Percentiles rank a stretch among this genome's conserved stretches.
These are phyloP conservation scores for Gynandropsis gynandra DNA, from an alignment of 345 rosid species.

Conservation along the genomic window DNA sequence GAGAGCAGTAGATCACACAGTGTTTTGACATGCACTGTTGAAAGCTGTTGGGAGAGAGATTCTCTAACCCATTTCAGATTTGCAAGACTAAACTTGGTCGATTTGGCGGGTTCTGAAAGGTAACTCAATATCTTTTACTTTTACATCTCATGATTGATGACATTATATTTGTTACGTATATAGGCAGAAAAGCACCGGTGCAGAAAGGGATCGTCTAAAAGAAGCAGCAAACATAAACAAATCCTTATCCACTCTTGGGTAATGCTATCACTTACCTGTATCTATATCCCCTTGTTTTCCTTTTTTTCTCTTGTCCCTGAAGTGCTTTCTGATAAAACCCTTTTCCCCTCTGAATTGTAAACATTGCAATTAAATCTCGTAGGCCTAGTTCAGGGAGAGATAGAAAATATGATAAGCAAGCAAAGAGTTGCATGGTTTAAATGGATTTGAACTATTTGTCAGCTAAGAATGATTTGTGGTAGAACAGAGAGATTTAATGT, in stretches of 20 bases:
- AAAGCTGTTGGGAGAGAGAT: constrained; percentile 86
- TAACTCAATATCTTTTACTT: constrained; percentile 22
- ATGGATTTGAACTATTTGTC: constrained; percentile 16
- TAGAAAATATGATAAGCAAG: constrained; percentile 8
- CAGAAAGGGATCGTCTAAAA: constrained; percentile 94
- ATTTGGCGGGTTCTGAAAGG: constrained; percentile 99
- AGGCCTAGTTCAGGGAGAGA: constrained; percentile 1
- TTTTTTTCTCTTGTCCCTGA: constrained; percentile 9
- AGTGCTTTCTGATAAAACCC: constrained; percentile 4
- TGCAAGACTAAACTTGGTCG: constrained; percentile 92
- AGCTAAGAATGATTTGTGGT: constrained; percentile 13
- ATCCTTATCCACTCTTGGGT: constrained; percentile 95
- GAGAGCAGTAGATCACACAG: constrained; percentile 98
- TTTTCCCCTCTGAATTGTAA: neutral
- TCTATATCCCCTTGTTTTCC: constrained; percentile 16
- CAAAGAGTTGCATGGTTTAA: constrained; percentile 5
- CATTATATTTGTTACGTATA: constrained; percentile 19
- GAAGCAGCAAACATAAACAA: constrained; percentile 96
- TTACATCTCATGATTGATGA: constrained; percentile 16
- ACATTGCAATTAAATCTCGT: constrained; percentile 11
- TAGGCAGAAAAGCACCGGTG: constrained; percentile 97
- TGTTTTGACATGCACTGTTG: constrained; percentile 90
- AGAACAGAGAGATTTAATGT: too few relatives aligned
- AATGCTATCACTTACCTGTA: constrained; percentile 25
- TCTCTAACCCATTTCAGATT: constrained; percentile 72